Evolutionary conservation across 2,329 filamentous ascomycete genomes (phyloP).

Genomic region (Aspergillus intermedius): DNA sequence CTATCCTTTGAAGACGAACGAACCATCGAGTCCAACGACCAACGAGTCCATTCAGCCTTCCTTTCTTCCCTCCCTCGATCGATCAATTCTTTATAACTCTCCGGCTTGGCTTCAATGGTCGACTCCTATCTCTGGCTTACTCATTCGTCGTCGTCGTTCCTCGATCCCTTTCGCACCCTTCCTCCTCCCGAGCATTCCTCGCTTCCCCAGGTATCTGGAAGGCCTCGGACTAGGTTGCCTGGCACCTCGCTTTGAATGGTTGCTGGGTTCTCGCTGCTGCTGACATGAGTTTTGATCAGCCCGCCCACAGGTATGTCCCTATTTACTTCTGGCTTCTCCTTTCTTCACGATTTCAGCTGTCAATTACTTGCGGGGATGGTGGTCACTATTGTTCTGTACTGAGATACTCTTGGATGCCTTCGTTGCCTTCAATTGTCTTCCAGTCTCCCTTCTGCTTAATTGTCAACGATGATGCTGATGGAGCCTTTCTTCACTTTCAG

Average conservation of each 20-base stretch:
- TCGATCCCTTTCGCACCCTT: slow-evolving; percentile 14
- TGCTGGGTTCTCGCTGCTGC: slow-evolving; percentile 30
- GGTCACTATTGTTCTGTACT: too few relatives aligned
- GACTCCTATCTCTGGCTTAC: slow-evolving; percentile 7
- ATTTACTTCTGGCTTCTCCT: slow-evolving; percentile 2
- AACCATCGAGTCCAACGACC: too few relatives aligned
- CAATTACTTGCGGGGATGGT: background rate
- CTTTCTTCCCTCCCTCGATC: too few relatives aligned
- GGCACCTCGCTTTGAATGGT: slow-evolving; percentile 33
- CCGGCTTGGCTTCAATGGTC: slow-evolving; percentile 21
- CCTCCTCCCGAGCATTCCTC: slow-evolving; percentile 25
- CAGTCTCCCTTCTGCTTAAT: background rate
- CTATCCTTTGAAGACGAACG: too few relatives aligned
- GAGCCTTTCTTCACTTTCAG: slow-evolving; percentile 29
- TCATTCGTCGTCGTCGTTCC: slow-evolving; percentile 14
- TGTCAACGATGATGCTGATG: slow-evolving; percentile 26
- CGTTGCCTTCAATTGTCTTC: background rate
- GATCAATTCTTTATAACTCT: too few relatives aligned
- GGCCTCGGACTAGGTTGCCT: slow-evolving; percentile 24
- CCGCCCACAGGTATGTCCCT: slow-evolving; percentile 38
- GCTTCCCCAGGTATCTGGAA: slow-evolving; percentile 14
- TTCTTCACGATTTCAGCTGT: background rate
- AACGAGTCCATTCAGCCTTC: too few relatives aligned
- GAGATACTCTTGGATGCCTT: background rate
- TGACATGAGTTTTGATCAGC: slow-evolving; percentile 44